Evolutionary conservation across 495 filamentous ascomycete genomes (phyloP).

Genomic region (Daldinia vernicosa): DNA sequence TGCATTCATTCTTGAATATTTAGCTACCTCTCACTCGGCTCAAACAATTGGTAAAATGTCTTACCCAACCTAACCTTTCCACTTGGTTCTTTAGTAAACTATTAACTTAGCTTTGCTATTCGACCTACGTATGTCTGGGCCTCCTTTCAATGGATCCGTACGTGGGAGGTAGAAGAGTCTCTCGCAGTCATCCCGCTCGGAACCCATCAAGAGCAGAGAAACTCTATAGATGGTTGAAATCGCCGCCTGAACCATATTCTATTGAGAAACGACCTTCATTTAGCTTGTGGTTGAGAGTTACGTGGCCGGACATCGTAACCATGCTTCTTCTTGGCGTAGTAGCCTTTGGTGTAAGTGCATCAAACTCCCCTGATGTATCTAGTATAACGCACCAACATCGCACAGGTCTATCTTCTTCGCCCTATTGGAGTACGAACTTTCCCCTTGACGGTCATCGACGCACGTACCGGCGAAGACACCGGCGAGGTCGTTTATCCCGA

Average conservation of each 20-base stretch:
- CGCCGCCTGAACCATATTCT: conserved; percentile 27
- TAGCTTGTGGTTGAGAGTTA: conserved; percentile 54
- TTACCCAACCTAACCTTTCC: not conserved
- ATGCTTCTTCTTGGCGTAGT: conserved; percentile 56
- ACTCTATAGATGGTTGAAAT: not conserved
- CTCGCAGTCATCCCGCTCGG: conserved; percentile 1
- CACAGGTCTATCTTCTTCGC: conserved; percentile 50
- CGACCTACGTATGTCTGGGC: not conserved
- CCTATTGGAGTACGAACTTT: conserved; percentile 55
- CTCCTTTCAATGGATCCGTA: conserved; percentile 30
- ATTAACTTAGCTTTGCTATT: not conserved
- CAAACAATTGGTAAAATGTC: not conserved
- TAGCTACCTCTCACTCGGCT: not conserved
- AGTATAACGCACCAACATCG: conserved; percentile 1
- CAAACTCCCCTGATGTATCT: not conserved
- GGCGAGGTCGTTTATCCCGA: conserved; percentile 58
- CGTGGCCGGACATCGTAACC: conserved; percentile 58
- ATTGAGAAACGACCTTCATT: conserved; percentile 54
- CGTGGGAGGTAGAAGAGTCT: conserved; percentile 25
- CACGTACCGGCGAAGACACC: conserved; percentile 36
- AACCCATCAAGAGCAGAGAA: not conserved
- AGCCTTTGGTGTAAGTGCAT: conserved; percentile 53
- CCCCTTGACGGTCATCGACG: conserved; percentile 51
- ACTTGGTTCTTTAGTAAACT: not conserved
- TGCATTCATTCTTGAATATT: not conserved